phyloP scores from a whole-genome alignment of 2,329 filamentous ascomycete species.

The Corynespora cassiicola region DNA sequence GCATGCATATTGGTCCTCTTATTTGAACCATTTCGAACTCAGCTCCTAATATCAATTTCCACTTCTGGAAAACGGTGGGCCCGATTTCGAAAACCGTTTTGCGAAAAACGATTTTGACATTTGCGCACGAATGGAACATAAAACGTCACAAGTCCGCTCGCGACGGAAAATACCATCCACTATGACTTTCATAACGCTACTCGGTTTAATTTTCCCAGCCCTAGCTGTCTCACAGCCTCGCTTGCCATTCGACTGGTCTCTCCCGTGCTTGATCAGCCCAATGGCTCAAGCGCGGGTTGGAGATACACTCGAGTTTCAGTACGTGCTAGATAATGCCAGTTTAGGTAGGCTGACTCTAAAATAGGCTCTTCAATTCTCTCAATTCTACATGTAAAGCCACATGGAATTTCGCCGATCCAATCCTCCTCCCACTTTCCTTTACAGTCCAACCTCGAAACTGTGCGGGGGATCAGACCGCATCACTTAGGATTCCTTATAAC shows the following conservation, averaged over 20 bases:
- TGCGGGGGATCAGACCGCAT: slow-evolving; percentile 5
- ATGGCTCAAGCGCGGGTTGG: slow-evolving; percentile 1
- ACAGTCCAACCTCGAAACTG: slow-evolving; percentile 5
- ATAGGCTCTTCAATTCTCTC: slow-evolving; percentile 4
- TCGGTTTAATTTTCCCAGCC: too few species aligned
- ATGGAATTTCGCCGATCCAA: slow-evolving; percentile 1
- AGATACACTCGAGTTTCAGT: slow-evolving; percentile 8
- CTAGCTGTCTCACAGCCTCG: too few species aligned
- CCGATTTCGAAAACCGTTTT: neutral
- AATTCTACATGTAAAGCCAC: slow-evolving; percentile 6
- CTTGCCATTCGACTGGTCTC: slow-evolving; percentile 4
- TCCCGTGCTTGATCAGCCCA: slow-evolving; percentile 4
- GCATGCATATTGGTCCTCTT: too few species aligned
- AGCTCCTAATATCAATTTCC: too few species aligned
- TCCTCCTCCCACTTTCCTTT: slow-evolving; percentile 3
- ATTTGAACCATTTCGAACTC: too few species aligned
- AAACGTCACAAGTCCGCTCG: too few species aligned
- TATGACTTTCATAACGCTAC: too few species aligned
- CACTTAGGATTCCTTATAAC: neutral
- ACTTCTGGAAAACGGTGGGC: too few species aligned
- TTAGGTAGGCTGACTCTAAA: neutral
- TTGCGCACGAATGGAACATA: slow-evolving; percentile 1
- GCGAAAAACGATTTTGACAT: neutral
- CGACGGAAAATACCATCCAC: too few species aligned
- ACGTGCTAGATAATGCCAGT: neutral